Conservation (phyloP, 2,329 filamentous ascomycete genomes). For the Epichloe scottii region DNA sequence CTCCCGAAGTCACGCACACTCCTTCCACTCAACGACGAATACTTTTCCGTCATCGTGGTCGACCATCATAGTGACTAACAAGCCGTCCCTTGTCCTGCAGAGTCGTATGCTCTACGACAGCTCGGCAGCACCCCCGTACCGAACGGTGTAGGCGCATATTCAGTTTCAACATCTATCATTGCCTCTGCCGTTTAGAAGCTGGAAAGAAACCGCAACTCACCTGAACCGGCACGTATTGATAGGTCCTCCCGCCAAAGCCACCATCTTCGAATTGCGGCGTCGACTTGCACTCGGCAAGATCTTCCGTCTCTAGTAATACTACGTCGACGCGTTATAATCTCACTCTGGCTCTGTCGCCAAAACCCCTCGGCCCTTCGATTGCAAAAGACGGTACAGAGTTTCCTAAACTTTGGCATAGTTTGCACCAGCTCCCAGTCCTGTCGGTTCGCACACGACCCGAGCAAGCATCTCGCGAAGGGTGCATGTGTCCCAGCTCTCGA, state of each 20-base stretch:
- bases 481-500: slow-evolving; percentile 1
- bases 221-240: neutral
- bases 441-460: neutral
- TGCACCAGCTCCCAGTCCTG: neutral
- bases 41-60: neutral
- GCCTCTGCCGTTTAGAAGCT: neutral
- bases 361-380: neutral
- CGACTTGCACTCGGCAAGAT: neutral
- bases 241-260: neutral
- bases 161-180: neutral
- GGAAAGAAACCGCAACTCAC: neutral
- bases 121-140: too few species aligned
- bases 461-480: neutral
- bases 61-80: neutral
- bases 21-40: neutral
- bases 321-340: neutral
- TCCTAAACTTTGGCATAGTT: too few species aligned
- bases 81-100: too few species aligned
- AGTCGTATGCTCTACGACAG: too few species aligned
- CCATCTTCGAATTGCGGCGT: neutral
- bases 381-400: neutral
- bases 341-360: neutral
- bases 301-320: neutral
- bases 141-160: too few species aligned
- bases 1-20: neutral